phyloP scores from a whole-genome alignment of 306 rosid species.

The Rosa chinensis region DNA sequence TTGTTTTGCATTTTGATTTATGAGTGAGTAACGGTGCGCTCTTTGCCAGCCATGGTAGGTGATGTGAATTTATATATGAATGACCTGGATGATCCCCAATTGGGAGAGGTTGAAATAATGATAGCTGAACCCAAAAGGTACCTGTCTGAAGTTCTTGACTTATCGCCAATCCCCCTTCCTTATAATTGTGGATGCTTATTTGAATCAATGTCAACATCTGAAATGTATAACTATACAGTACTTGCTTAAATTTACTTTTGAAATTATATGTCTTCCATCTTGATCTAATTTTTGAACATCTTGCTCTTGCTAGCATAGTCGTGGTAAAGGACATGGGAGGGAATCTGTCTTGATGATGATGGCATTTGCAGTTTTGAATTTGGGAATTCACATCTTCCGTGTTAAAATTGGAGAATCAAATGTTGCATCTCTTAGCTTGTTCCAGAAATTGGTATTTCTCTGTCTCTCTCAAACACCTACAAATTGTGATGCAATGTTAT shows the following conservation, averaged over 20 bases:
- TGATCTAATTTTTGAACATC: conserved; percentile 23
- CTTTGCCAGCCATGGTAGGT: conserved; percentile 81
- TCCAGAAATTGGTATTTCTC: conserved; percentile 66
- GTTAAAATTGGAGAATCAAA: conserved; percentile 88
- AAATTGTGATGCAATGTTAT: conserved; percentile 1
- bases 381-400: conserved; percentile 59
- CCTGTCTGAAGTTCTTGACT: conserved; percentile 13
- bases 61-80: conserved; percentile 95
- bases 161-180: conserved; percentile 2
- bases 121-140: conserved; percentile 87
- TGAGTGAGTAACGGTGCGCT: conserved; percentile 24
- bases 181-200: not conserved
- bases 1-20: conserved; percentile 4
- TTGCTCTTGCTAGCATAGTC: conserved; percentile 66
- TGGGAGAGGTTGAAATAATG: conserved; percentile 92
- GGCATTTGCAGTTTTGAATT: conserved; percentile 67
- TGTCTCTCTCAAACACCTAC: conserved; percentile 17
- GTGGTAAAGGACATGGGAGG: conserved; percentile 84
- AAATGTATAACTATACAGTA: not conserved
- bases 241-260: not conserved
- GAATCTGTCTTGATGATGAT: conserved; percentile 81
- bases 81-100: conserved; percentile 61
- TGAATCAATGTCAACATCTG: not conserved
- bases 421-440: conserved; percentile 70
- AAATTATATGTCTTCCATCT: not conserved